Percentiles rank a stretch among this genome's conserved stretches.
Evolutionary conservation across 768 basidiomycete genomes (phyloP).

Genomic region (Russula foetens): DNA sequence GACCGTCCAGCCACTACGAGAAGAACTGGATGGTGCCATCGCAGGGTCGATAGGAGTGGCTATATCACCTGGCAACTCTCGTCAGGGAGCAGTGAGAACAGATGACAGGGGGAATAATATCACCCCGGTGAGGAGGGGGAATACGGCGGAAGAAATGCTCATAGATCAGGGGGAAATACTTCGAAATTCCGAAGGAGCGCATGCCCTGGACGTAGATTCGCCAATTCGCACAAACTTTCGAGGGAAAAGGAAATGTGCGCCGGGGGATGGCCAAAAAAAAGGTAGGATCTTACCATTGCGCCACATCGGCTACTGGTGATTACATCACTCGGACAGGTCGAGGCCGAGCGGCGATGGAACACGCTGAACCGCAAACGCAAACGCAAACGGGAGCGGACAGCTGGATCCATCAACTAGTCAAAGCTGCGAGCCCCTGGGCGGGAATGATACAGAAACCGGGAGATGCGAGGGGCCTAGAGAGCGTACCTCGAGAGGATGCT

Average conservation of each 20-base stretch:
- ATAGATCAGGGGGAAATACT: neutral
- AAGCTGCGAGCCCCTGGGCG: no score
- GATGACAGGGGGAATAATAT: constrained; percentile 33
- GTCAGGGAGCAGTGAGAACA: constrained; percentile 53
- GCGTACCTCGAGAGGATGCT: constrained; percentile 62
- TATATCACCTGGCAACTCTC: constrained; percentile 38
- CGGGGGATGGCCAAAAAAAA: neutral
- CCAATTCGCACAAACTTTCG: no score
- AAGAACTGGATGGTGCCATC: constrained; percentile 46
- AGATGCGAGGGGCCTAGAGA: no score
- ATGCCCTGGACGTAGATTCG: no score
- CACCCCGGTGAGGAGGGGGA: no score
- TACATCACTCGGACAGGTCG: constrained; percentile 87
- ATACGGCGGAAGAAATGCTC: neutral
- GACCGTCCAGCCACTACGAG: constrained; percentile 47
- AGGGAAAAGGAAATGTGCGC: neutral
- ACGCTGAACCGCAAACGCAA: constrained; percentile 49
- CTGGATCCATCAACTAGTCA: constrained; percentile 33
- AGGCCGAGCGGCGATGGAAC: constrained; percentile 83
- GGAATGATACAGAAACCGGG: no score
- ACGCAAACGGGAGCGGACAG: no score
- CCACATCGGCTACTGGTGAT: constrained; percentile 55
- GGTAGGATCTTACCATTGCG: neutral
- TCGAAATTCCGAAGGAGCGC: neutral
- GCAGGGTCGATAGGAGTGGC: constrained; percentile 60